Base-by-base conservation (phyloP, 2,329 filamentous ascomycete genomes). In the Penicillium sp. region DNA sequence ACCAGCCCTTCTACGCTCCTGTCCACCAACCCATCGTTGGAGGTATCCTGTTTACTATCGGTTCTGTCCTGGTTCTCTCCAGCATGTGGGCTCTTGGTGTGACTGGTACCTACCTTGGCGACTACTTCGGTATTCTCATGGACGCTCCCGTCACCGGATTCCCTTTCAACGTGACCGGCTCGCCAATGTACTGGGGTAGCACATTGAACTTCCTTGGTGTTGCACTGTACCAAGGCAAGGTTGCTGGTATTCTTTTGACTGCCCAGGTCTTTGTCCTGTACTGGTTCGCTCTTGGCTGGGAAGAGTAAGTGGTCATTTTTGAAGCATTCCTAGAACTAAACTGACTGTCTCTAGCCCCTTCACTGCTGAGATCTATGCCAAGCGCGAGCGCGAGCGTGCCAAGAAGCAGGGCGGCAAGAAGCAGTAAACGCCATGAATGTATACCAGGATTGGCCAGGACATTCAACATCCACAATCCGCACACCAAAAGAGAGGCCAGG, bases 101-200 rank as follows among this genome's bases (percentile, higher is more conserved):
- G 69, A 97, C 92, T 0, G 94, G 94, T 61, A 99, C 94, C 38
- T 99, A 97, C 74, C 82, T 99, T 36, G 94, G 94, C 67, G 94
- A 99, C 80, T 99, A 99, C 82, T 99, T 97, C 73, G 94, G 94
- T 66, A 97, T 97, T 74, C 82, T 99, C 64, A 96, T 97, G 92
- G 93, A 97, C 72, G 80, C 88, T 65, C 93, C 93, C 69, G 92
- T 99, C 51, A 96, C 92, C 13, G 89, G 90, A 15, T 99, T 99
- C 73, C 94, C 94, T 2, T 99, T 99, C 83, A 97, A 90, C 76
- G 83, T 97, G 60, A 92, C 88, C 53, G 85, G 86, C 64, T 89
- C 91, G 51, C 94, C 94, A 61, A 99, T 99, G 94, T 99, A 99
- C 81, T 90, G 92, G 79, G 94, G 94, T 57, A 91, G 88, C 60